Evolutionary conservation across 495 filamentous ascomycete species (phyloP).

Genomic region (Tricharina praecox): DNA sequence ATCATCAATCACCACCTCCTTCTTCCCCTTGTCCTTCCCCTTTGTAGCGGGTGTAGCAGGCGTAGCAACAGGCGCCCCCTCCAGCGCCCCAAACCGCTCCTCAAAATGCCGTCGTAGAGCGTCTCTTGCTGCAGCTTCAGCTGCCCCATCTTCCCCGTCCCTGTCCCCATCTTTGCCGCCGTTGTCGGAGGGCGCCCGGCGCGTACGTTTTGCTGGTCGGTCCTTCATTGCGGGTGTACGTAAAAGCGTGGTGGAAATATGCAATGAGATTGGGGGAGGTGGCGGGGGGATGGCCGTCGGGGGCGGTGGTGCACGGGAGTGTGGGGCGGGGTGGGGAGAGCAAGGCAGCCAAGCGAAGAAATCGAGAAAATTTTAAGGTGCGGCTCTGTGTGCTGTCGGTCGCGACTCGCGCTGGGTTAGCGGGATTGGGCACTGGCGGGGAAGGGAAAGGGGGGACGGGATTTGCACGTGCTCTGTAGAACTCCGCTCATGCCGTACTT

Average conservation of each 20-base stretch:
- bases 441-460: too few species aligned
- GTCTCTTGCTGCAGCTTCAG: conserved; percentile 30
- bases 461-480: too few species aligned
- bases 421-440: too few species aligned
- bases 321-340: too few species aligned
- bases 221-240: background rate
- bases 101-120: conserved; percentile 74
- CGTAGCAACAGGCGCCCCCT: conserved; percentile 13
- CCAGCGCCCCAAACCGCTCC: conserved; percentile 61
- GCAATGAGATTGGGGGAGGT: background rate
- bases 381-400: background rate
- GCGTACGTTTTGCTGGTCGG: background rate
- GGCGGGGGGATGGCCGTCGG: background rate
- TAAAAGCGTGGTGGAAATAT: background rate
- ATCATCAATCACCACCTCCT: conserved; percentile 5
- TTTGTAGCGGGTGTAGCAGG: background rate
- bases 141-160: background rate
- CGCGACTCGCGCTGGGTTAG: too few species aligned
- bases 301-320: too few species aligned
- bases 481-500: too few species aligned
- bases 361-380: background rate
- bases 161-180: too few species aligned
- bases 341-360: too few species aligned
- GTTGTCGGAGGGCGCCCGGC: background rate
- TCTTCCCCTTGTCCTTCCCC: background rate